A percentile compares a stretch with the other conserved stretches of the same genome.
These are phyloP conservation scores for Tylopilus orsonianus DNA, from an alignment of 1,284 basidiomycete genomes.

Conservation along the genomic window DNA sequence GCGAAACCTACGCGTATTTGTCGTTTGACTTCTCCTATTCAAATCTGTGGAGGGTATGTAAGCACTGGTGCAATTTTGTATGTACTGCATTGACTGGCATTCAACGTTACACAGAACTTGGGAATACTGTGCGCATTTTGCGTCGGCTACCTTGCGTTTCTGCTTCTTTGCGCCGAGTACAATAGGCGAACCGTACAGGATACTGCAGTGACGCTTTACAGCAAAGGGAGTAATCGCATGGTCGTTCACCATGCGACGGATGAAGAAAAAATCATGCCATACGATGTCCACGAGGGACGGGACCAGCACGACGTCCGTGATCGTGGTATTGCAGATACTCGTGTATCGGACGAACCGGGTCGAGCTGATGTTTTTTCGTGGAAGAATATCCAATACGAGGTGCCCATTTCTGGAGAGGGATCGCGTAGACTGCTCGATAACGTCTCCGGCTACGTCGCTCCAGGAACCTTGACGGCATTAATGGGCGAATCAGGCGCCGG, in stretches of 20 bases:
- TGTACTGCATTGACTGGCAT: not conserved
- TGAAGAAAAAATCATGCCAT: slow-evolving; percentile 16
- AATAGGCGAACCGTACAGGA: slow-evolving; percentile 34
- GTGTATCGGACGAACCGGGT: slow-evolving; percentile 23
- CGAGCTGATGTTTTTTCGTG: slow-evolving; percentile 57
- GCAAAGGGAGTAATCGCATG: slow-evolving; percentile 33
- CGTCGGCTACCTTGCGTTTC: slow-evolving; percentile 46
- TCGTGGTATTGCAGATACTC: not conserved
- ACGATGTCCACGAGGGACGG: slow-evolving; percentile 2
- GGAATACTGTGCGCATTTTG: slow-evolving; percentile 45
- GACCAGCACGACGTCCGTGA: not conserved
- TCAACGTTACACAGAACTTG: slow-evolving; percentile 41
- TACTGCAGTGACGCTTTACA: slow-evolving; percentile 40
- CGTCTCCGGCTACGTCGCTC: slow-evolving; percentile 80
- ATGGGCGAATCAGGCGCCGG: slow-evolving; percentile 82
- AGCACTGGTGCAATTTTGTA: not conserved
- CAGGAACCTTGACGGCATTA: slow-evolving; percentile 72
- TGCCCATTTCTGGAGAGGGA: slow-evolving; percentile 42
- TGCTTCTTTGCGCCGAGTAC: slow-evolving; percentile 50
- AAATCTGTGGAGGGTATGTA: slow-evolving; percentile 65
- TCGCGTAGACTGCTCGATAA: slow-evolving; percentile 67
- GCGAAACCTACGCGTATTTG: slow-evolving; percentile 38
- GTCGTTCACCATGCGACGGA: not conserved
- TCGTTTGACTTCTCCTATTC: slow-evolving; percentile 60
- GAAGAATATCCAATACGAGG: slow-evolving; percentile 56